phyloP scores from a whole-genome alignment of 1,284 basidiomycete genomes.

The Ustilago trichophora region DNA sequence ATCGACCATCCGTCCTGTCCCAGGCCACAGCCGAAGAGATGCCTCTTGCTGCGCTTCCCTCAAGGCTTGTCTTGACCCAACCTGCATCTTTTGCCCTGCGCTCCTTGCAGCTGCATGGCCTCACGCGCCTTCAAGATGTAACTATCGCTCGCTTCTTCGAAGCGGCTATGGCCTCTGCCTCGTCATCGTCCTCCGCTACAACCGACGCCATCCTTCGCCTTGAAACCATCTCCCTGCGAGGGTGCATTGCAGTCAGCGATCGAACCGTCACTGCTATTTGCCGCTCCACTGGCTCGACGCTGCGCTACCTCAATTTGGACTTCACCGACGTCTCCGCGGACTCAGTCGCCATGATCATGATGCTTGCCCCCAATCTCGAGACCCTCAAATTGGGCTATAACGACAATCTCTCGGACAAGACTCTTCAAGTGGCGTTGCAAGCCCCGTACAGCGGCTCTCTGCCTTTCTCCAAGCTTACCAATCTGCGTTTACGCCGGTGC shows the following conservation, averaged over 20 bases:
- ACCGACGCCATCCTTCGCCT: conserved; percentile 16
- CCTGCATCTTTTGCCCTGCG: conserved; percentile 25
- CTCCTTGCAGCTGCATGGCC: conserved; percentile 34
- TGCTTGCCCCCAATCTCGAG: conserved; percentile 3
- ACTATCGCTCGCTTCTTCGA: conserved; percentile 30
- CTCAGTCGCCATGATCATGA: conserved; percentile 19
- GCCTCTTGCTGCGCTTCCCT: conserved; percentile 17
- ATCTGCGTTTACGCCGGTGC: conserved; percentile 25
- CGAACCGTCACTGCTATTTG: conserved; percentile 26
- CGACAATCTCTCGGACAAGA: conserved; percentile 27
- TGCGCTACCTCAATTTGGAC: conserved; percentile 40
- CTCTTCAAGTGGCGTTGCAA: conserved; percentile 12
- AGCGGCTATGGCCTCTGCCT: conserved; percentile 1
- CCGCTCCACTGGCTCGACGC: conserved; percentile 16
- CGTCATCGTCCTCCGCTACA: not conserved
- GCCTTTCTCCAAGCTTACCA: conserved; percentile 22
- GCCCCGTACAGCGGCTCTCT: conserved; percentile 5
- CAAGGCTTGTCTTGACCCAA: not conserved
- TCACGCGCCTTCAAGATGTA: conserved; percentile 31
- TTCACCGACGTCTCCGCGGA: conserved; percentile 36
- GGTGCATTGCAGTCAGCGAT: conserved; percentile 32
- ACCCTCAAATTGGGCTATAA: conserved; percentile 39
- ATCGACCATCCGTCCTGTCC: not conserved
- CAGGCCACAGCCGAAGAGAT: not conserved
- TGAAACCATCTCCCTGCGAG: conserved; percentile 25